Evolutionary conservation across 352 stramenopile species (phyloP), one percentile per base, ranked within the genome.

Genomic region (Blastocystis hominis): DNA sequence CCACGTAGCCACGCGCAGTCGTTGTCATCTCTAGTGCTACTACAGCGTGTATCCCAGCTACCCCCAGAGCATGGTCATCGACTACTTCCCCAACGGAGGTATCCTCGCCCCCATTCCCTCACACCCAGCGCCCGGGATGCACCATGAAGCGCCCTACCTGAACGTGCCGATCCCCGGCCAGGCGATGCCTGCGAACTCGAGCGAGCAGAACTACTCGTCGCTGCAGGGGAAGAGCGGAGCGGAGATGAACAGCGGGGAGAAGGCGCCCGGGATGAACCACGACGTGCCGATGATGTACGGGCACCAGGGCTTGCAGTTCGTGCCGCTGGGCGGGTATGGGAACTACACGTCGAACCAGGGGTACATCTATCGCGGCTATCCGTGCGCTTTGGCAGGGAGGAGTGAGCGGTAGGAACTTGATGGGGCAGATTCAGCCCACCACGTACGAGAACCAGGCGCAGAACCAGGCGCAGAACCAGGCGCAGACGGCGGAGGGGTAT

Each of bases 331-430:
- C 30, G 47, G 34, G 6, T 84, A 84, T 44, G n/a, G 44, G 5
- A 66, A 59, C 20, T 84, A 84, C 44, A 46, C 72, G 17, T 66
- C 53, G 20, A 84, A 68, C 44, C 72, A 84, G 44, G 47, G 47
- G 10, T 84, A 84, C 40, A 53, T 84, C 47, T 84, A 84, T 44
- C 20, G 72, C 20, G 47, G 72, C 20, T 84, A 84, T 44, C 72
- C 72, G 72, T 84, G 42, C 38, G n/a, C 3, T n/a, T 9, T 34
- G n/a, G 24, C 15, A 24, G 13, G 7, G 38, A 44, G 72, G 13
- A 34, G 24, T 15, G 68, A 30, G 50, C 13, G 40, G 55, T 44
- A 24, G 72, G 9, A 84, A 24, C 2, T 30, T 84, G 72, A 84
- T 68, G 30, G 10, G 24, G 36, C 72, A 84, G 17, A 40, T 69